phyloP scores from a whole-genome alignment of 805 yeast species.

The Cyberlindnera suaveolens region DNA sequence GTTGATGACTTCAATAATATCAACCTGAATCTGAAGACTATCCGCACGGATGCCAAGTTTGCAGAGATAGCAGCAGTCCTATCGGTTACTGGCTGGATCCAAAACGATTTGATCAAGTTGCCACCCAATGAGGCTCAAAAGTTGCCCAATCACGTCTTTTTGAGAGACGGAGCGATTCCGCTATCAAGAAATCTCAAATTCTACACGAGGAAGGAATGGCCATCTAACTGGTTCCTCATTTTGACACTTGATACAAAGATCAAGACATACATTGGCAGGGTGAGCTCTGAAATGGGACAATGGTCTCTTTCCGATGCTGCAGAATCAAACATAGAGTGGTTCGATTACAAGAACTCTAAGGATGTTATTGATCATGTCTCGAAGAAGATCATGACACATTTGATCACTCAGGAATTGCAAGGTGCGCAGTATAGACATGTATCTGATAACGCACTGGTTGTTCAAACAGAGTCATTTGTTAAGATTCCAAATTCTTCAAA shows the following conservation, averaged over 20 bases:
- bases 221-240: conserved; percentile 33
- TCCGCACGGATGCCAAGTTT: conserved; percentile 15
- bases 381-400: conserved; percentile 15
- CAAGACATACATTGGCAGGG: conserved; percentile 30
- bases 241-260: conserved; percentile 26
- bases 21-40: conserved; percentile 15
- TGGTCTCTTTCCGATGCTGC: conserved; percentile 5
- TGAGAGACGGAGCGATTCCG: conserved; percentile 1
- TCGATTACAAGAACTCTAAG: conserved; percentile 22
- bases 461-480: conserved; percentile 31
- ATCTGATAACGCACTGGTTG: conserved; percentile 18
- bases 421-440: conserved; percentile 4
- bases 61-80: conserved; percentile 51
- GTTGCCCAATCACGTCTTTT: conserved; percentile 10
- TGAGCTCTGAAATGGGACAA: conserved; percentile 13
- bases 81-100: conserved; percentile 63
- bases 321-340: conserved; percentile 9
- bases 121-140: conserved; percentile 39
- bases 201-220: conserved; percentile 30
- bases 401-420: conserved; percentile 12
- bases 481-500: conserved; percentile 31
- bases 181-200: conserved; percentile 25
- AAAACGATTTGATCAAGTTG: conserved; percentile 47
- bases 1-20: conserved; percentile 22
- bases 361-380: conserved; percentile 9